A percentile compares a stretch with the other conserved stretches of the same genome.
phyloP scores from a whole-genome alignment of 2,329 filamentous ascomycete species.

The Dactylellina parvicollis region DNA sequence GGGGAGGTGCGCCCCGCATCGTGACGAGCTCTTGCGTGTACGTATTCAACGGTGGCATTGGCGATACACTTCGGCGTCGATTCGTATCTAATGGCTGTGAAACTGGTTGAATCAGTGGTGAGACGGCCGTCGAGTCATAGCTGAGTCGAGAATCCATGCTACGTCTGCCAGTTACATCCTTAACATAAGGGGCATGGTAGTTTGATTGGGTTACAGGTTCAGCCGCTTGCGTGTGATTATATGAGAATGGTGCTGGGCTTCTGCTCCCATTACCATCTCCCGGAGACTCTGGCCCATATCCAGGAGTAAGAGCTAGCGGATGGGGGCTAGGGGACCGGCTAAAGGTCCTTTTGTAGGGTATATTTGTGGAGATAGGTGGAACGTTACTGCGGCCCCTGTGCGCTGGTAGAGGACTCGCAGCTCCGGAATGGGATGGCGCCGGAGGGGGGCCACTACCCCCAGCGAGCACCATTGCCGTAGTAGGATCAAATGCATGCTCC shows the following conservation, averaged over 20 bases:
- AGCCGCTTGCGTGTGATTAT: background rate
- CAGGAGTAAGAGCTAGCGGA: conserved; percentile 34
- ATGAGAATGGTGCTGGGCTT: conserved; percentile 11
- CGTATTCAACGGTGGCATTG: conserved; percentile 46
- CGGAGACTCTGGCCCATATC: conserved; percentile 44
- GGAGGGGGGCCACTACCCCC: conserved; percentile 26
- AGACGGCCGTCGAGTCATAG: conserved; percentile 10
- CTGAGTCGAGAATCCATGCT: conserved; percentile 23
- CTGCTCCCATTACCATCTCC: conserved; percentile 18
- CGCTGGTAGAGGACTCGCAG: conserved; percentile 3
- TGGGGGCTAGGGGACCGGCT: conserved; percentile 49
- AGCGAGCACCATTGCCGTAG: conserved; percentile 40
- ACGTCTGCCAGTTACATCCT: conserved; percentile 37
- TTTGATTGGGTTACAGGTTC: conserved; percentile 27
- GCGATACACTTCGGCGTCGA: conserved; percentile 43
- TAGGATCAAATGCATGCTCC: conserved; percentile 48
- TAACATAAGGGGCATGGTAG: conserved; percentile 47
- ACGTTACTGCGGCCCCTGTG: conserved; percentile 25
- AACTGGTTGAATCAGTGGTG: conserved; percentile 37
- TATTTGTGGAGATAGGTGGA: conserved; percentile 42
- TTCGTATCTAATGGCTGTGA: conserved; percentile 42
- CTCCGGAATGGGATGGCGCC: conserved; percentile 36
- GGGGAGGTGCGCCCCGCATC: conserved; percentile 26
- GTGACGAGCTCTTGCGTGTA: conserved; percentile 46
- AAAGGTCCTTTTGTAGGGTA: conserved; percentile 7